Conservation (phyloP, 2,329 filamentous ascomycete species). For the Rasamsonia emersonii region DNA sequence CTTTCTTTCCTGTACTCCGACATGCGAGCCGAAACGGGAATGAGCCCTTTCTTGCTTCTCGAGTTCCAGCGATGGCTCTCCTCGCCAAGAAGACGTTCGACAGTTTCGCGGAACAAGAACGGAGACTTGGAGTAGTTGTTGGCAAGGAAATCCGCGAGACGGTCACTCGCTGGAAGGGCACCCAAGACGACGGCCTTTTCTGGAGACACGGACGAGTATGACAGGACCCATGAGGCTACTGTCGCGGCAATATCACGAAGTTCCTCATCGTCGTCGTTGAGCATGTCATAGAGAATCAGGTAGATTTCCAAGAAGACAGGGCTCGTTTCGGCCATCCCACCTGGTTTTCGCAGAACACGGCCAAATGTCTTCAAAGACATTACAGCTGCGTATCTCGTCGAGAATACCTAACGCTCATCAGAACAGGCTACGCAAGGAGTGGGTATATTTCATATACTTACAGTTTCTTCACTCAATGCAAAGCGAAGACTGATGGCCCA, state of each 20-base stretch:
- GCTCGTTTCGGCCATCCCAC: constrained; percentile 14
- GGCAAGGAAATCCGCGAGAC: constrained; percentile 28
- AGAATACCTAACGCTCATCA: constrained; percentile 25
- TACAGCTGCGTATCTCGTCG: constrained; percentile 29
- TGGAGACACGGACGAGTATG: constrained; percentile 22
- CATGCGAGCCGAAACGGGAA: constrained; percentile 21
- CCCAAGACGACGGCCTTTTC: constrained; percentile 28
- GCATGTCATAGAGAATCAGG: constrained; percentile 61
- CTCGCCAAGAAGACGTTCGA: constrained; percentile 32
- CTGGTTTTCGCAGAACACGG: constrained; percentile 33
- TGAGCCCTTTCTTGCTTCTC: constrained; percentile 9
- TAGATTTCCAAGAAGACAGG: constrained; percentile 46
- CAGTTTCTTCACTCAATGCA: constrained; percentile 34
- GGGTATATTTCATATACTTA: constrained; percentile 14
- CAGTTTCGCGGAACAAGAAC: constrained; percentile 25
- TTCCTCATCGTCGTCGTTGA: constrained; percentile 90
- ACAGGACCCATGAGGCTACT: constrained; percentile 29
- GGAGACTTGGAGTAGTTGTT: constrained; percentile 24
- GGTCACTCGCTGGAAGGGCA: constrained; percentile 41
- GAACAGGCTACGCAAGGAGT: neutral
- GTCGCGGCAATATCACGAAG: constrained; percentile 57
- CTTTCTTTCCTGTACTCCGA: constrained; percentile 28
- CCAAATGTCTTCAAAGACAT: constrained; percentile 26
- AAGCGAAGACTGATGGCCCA: constrained; percentile 29
- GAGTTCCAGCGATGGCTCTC: constrained; percentile 17